Evolutionary conservation across 2,329 filamentous ascomycete species (phyloP), one percentile per base, ranked within the genome.

Genomic region (Arthrobotrys musiformis): DNA sequence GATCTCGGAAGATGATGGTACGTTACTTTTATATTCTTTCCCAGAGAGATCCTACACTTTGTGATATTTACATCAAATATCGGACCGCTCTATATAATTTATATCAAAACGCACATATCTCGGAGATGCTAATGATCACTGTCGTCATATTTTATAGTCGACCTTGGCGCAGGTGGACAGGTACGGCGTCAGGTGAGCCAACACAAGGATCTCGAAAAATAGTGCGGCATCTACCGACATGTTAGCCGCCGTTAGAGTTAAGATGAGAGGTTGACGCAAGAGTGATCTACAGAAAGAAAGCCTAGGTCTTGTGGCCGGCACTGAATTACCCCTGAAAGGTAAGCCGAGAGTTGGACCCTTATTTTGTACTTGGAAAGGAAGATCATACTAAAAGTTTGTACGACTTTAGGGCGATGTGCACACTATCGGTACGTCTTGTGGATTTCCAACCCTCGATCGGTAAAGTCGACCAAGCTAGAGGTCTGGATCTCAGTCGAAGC

Each of bases 1-100:
- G 33, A 86, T 89, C 79, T 89, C 94, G 80, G 89, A 90, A 5
- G 85, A 86, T 17, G 83, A 85, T n/a, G 83, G 85, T 85, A 80
- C 82, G 84, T 82, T 22, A 11, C 22, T 30, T 54, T 52, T 42
- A 13, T 33, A 15, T 13, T 62, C 44, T 22, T 28, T 30, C n/a
- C 8, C 15, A 19, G 7, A 37, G 9, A 35, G 17, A 40, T 13
- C 19, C 17, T 48, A 9, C 1, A 24, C 5, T 56, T 33, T 68
- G 48, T 9, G 35, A 13, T 40, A 26, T 40, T 58, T 58, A 58
- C 54, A 19, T 58, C 54, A 58, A 52, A 56, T 67, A 54, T 35
- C 13, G 58, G 17, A 13, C 30, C 37, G 26, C 35, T 37, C 44
- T 13, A 46, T 26, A 60, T 44, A 63, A 8, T n/a, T 48, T 19